Evolutionary conservation across 805 yeast genomes (phyloP), one percentile per base, ranked within the genome.

Genomic region (Saccharomycopsis fibuligera): DNA sequence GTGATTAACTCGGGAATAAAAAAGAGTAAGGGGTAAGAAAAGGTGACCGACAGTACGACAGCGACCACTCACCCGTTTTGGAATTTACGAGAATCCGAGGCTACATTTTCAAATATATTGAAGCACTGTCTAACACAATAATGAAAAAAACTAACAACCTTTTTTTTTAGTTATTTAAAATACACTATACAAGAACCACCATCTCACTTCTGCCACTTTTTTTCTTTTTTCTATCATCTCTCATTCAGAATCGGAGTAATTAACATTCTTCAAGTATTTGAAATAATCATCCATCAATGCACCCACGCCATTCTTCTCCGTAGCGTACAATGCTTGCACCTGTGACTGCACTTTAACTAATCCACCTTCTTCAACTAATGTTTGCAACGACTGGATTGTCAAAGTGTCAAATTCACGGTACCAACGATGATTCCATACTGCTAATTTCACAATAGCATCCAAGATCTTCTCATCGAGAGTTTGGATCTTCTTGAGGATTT

Each of bases 401-500:
- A 70, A 69, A 19, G 95, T 86, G 6, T 95, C 81, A 61, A 89
- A 91, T 56, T 91, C 96, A 55, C 82, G 77, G 67, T 91, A 95
- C 99, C 99, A 93, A 61, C 99, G 78, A 65, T 90, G 97, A 61
- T 88, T 85, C 97, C 98, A 95, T n/a, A 93, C 95, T n/a, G 83
- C 68, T 46, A 93, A 68, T 58, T 84, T 85, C 31, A 90, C 86
- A 49, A 81, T 66, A 21, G 83, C 68, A 49, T 83, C 88, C 51
- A 90, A 69, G 10, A 87, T 78, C 54, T 73, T 70, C 19, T 57
- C 60, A 44, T 62, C 62, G 45, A 76, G 61, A 46, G 66, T 69
- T 44, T 63, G 65, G 23, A 73, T 60, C 24, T 68, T 64, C 49
- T 70, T 64, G 23, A 60, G 54, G n/a, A 64, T 47, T 35, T 59